phyloP scores from a whole-genome alignment of 2,329 filamentous ascomycete species.

The Penicillium expansum region DNA sequence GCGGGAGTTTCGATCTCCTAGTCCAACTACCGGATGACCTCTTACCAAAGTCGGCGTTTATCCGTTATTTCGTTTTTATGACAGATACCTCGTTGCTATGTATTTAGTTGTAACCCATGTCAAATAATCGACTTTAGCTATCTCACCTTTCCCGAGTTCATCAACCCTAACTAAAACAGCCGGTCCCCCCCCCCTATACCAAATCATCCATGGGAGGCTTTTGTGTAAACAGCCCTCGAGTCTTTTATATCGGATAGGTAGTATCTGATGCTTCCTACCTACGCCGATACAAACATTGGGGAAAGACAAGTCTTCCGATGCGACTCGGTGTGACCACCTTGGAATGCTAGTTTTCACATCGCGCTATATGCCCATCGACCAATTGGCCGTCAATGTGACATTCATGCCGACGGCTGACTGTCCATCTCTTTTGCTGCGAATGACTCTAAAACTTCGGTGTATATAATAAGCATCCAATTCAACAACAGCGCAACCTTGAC shows the following conservation, averaged over 20 bases:
- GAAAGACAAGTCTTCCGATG: conserved; percentile 5
- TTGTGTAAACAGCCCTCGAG: neutral
- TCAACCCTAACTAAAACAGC: neutral
- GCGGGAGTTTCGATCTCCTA: conserved; percentile 6
- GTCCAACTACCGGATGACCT: conserved; percentile 1
- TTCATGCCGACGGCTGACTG: neutral
- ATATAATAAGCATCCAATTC: neutral
- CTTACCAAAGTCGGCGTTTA: conserved; percentile 14
- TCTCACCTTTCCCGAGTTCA: neutral
- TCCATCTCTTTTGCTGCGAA: neutral
- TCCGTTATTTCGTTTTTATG: conserved; percentile 12
- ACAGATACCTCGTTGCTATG: conserved; percentile 38
- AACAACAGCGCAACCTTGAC: neutral
- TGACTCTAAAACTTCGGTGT: neutral
- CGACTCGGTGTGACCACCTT: conserved; percentile 16
- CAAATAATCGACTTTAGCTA: conserved; percentile 19
- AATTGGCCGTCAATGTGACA: conserved; percentile 7
- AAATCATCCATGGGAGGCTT: neutral
- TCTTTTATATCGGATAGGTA: neutral
- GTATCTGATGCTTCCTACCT: neutral
- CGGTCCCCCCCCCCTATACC: neutral
- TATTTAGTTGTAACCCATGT: conserved; percentile 30
- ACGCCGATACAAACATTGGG: neutral
- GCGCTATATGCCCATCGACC: neutral
- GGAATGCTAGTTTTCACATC: neutral